Conservation (phyloP, 78 protist species). For the Planoprotostelium fungivorum region DNA sequence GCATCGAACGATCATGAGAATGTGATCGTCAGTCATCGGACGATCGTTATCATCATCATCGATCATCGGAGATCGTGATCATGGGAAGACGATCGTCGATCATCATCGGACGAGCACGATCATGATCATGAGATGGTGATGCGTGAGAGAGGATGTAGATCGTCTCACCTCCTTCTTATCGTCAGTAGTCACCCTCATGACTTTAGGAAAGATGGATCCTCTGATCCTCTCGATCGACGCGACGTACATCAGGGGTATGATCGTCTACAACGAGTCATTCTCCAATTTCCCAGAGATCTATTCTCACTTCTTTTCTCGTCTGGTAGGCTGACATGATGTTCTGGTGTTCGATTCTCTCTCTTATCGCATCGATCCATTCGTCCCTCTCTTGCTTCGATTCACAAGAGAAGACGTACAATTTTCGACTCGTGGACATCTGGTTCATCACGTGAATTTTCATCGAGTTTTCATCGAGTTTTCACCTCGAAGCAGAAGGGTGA, state of each 20-base stretch:
- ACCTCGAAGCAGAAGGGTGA: background rate
- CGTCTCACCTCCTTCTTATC: background rate
- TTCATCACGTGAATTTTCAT: too few species aligned
- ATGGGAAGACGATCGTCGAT: too few species aligned
- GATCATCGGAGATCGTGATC: too few species aligned
- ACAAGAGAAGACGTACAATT: background rate
- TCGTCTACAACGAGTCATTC: background rate
- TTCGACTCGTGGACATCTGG: background rate
- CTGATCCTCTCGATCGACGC: background rate
- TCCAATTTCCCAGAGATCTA: background rate
- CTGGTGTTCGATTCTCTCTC: background rate
- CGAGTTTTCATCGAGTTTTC: background rate
- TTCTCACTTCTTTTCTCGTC: background rate
- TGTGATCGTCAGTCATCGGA: too few species aligned
- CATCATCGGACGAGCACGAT: too few species aligned
- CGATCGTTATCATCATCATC: too few species aligned
- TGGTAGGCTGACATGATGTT: background rate
- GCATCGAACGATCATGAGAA: too few species aligned
- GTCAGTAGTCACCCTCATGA: background rate
- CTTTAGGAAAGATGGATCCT: background rate
- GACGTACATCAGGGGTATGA: background rate
- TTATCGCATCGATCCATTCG: background rate
- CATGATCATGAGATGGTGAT: background rate
- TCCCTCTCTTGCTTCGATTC: background rate
- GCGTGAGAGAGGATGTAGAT: background rate